phyloP scores from a whole-genome alignment of 2,329 filamentous ascomycete species.

The Chaetomiaceae sp. region DNA sequence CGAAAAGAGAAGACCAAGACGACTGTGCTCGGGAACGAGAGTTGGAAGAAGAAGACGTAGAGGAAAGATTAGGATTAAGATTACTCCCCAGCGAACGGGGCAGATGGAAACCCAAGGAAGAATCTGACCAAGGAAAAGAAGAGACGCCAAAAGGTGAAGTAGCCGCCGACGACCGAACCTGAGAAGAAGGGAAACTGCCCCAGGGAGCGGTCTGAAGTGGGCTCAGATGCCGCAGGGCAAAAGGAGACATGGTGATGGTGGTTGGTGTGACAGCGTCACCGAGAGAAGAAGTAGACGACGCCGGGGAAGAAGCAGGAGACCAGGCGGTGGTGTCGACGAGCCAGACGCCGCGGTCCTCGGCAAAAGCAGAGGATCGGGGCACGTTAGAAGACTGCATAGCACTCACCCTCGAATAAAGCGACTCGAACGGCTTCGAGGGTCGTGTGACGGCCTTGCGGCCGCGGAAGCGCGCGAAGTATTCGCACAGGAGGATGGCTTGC shows the following conservation, averaged over 20 bases:
- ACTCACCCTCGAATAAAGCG: constrained; percentile 53
- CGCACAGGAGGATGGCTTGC: constrained; percentile 52
- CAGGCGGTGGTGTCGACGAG: constrained; percentile 31
- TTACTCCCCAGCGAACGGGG: constrained; percentile 16
- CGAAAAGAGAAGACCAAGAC: constrained; percentile 26
- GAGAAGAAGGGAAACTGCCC: constrained; percentile 24
- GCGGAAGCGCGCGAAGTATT: constrained; percentile 52
- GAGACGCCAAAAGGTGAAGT: constrained; percentile 18
- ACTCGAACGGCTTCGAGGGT: constrained; percentile 47
- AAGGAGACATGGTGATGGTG: constrained; percentile 20
- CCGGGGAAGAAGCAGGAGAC: constrained; percentile 29
- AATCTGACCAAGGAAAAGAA: constrained; percentile 20
- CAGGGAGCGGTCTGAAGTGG: constrained; percentile 17
- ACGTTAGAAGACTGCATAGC: constrained; percentile 31
- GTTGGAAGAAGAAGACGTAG: constrained; percentile 13
- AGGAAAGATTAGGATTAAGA: constrained; percentile 19
- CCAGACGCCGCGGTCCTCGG: constrained; percentile 31
- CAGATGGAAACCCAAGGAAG: constrained; percentile 13
- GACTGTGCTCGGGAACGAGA: constrained; percentile 12
- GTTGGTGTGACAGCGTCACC: constrained; percentile 21
- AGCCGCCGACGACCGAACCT: constrained; percentile 18
- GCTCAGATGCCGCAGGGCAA: constrained; percentile 19
- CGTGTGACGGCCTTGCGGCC: constrained; percentile 46
- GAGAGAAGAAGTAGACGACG: constrained; percentile 24
- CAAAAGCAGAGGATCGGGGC: constrained; percentile 19